phyloP scores from a whole-genome alignment of 352 stramenopile genomes.

The Thalassiosira hispida region DNA sequence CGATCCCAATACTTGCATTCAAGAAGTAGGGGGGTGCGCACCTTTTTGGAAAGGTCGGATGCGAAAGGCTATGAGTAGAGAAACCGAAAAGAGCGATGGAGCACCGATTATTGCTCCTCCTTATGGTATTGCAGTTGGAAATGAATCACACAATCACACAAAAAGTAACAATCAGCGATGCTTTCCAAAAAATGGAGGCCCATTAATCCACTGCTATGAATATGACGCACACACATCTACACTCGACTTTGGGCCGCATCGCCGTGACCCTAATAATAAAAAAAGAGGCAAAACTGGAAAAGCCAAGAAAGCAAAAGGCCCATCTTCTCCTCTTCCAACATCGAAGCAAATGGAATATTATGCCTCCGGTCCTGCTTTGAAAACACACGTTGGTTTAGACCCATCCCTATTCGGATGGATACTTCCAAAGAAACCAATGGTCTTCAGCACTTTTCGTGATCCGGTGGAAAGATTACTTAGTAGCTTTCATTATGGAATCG shows the following conservation, averaged over 20 bases:
- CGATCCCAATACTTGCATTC: conserved; percentile 30
- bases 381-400: conserved; percentile 48
- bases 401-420: conserved; percentile 44
- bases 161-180: conserved; percentile 1
- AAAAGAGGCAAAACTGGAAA: not conserved
- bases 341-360: conserved; percentile 6
- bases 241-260: conserved; percentile 36
- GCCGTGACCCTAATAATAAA: not conserved
- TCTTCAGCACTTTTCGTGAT: conserved; percentile 47
- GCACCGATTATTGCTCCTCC: not conserved
- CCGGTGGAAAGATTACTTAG: conserved; percentile 31
- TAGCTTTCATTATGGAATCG: conserved; percentile 51
- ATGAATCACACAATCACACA: not conserved
- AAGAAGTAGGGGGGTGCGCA: conserved; percentile 11
- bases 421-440: conserved; percentile 35
- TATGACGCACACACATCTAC: conserved; percentile 20
- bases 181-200: not conserved
- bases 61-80: not conserved
- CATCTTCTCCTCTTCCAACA: not conserved
- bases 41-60: conserved; percentile 12
- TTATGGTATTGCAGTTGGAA: not conserved
- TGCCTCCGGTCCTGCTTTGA: conserved; percentile 19
- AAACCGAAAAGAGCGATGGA: not conserved
- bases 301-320: no score
- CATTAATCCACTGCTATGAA: conserved; percentile 28